Conservation (phyloP, 1,139 yeast genomes). For the Taiozyma sp. region DNA sequence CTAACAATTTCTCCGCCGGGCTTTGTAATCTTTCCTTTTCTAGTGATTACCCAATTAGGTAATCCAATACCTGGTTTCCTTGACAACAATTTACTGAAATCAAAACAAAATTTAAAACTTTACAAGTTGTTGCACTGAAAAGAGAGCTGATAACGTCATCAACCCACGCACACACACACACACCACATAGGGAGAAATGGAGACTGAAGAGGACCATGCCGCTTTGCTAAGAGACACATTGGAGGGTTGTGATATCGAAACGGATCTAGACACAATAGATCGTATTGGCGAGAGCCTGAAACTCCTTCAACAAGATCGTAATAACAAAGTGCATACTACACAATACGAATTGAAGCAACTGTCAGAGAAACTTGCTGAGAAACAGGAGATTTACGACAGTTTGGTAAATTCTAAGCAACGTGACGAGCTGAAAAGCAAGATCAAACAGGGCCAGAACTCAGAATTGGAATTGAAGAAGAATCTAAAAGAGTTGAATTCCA, state of each 20-base stretch:
- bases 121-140: neutral
- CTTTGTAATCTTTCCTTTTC: neutral
- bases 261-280: constrained; percentile 46
- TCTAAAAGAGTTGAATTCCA: constrained; percentile 17
- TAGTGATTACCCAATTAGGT: neutral
- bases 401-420: constrained; percentile 12
- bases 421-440: constrained; percentile 13
- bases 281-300: constrained; percentile 38
- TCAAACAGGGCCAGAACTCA: constrained; percentile 15
- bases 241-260: constrained; percentile 46
- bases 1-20: neutral
- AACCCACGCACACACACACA: neutral
- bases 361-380: constrained; percentile 20
- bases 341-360: constrained; percentile 21
- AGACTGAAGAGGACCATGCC: constrained; percentile 26
- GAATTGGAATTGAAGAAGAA: constrained; percentile 18
- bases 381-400: constrained; percentile 7
- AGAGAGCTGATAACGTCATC: neutral
- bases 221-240: constrained; percentile 36
- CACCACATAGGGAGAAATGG: neutral
- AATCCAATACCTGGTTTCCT: neutral
- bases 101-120: neutral
- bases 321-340: constrained; percentile 27
- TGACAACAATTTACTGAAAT: neutral
- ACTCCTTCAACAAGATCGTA: constrained; percentile 23